Conservation (phyloP, 108 stramenopile genomes). For the Discostella pseudostelligera region DNA sequence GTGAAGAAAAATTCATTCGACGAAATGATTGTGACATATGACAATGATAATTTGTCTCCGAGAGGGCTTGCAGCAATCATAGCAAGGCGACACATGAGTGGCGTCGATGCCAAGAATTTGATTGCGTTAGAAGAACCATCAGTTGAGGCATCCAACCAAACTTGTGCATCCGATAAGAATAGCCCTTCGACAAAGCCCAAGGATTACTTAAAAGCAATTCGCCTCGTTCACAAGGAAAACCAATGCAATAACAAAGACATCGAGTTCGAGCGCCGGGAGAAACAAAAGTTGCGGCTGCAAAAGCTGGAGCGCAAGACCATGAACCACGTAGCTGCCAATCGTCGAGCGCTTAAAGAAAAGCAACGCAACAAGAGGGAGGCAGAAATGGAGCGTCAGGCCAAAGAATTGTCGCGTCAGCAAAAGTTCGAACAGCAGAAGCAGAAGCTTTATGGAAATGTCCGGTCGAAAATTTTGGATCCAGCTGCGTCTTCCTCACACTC, state of each 20-base stretch:
- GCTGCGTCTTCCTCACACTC: slow-evolving; percentile 1
- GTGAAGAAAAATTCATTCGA: not conserved
- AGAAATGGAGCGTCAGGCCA: slow-evolving; percentile 19
- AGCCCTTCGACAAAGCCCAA: slow-evolving; percentile 10
- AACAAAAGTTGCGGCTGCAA: too few species aligned
- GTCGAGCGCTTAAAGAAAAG: slow-evolving; percentile 28
- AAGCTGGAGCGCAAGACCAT: slow-evolving; percentile 20
- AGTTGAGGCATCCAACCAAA: not conserved
- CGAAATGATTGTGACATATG: slow-evolving; percentile 18
- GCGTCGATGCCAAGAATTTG: slow-evolving; percentile 34
- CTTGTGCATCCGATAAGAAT: not conserved
- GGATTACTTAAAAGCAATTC: too few species aligned
- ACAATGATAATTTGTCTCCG: slow-evolving; percentile 32
- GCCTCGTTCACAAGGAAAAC: too few species aligned
- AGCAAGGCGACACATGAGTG: slow-evolving; percentile 35
- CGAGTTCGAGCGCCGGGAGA: too few species aligned
- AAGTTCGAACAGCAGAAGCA: slow-evolving; percentile 46
- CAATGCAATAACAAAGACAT: too few species aligned
- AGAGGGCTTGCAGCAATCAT: slow-evolving; percentile 27
- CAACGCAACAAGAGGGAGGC: slow-evolving; percentile 30
- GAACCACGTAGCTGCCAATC: slow-evolving; percentile 30
- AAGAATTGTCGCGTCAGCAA: slow-evolving; percentile 17
- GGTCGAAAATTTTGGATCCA: slow-evolving; percentile 22
- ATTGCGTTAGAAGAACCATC: slow-evolving; percentile 17
- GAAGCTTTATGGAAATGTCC: slow-evolving; percentile 33